These are phyloP conservation scores for Primulina huaijiensis DNA, from an alignment of 257 asterid species.

Conservation along the genomic window DNA sequence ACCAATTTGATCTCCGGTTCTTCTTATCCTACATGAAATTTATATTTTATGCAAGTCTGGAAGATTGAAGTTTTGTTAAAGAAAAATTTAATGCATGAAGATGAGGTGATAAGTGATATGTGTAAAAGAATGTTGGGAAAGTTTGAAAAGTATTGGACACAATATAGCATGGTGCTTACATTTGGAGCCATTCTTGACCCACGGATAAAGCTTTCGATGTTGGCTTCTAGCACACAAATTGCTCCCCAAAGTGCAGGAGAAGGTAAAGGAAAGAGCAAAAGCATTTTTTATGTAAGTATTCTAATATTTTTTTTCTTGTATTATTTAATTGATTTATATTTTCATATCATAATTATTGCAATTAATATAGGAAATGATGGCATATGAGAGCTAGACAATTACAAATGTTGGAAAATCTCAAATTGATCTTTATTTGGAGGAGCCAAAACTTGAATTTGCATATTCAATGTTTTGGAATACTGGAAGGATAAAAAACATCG, in stretches of 20 bases:
- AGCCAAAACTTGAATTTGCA: too few species aligned
- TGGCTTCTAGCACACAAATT: not conserved
- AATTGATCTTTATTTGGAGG: too few species aligned
- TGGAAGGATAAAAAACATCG: too few species aligned
- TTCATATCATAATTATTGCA: not conserved
- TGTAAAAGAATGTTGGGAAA: not conserved
- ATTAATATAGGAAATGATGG: too few species aligned
- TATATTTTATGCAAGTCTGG: not conserved
- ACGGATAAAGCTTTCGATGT: not conserved
- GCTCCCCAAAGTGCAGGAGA: not conserved
- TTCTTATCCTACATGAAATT: too few species aligned
- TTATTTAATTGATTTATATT: too few species aligned
- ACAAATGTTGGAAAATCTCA: too few species aligned
- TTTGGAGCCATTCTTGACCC: not conserved
- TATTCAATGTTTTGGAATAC: too few species aligned
- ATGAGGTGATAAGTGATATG: not conserved
- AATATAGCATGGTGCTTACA: conserved; percentile 4
- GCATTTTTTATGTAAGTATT: not conserved
- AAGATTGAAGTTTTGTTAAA: not conserved
- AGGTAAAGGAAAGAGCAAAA: not conserved
- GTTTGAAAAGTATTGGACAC: not conserved
- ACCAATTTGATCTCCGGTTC: not conserved
- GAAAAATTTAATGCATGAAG: not conserved
- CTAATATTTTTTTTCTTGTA: not conserved
- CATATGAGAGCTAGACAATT: too few species aligned